Base-by-base conservation (phyloP, 2,329 filamentous ascomycete genomes). In the Cladosporium sp. region DNA sequence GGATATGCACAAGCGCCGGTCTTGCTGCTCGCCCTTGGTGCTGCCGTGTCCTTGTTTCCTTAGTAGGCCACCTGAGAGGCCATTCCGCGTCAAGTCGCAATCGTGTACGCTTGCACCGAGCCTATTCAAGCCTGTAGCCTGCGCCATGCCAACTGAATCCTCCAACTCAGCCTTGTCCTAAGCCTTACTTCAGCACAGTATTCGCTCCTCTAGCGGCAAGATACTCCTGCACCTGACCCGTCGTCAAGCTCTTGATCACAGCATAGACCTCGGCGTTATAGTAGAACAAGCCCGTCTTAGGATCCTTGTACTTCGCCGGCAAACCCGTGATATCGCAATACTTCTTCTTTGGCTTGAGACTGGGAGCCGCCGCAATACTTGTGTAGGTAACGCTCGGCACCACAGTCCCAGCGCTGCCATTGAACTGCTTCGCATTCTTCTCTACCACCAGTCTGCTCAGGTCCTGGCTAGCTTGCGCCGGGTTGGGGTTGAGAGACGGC, bases 281-380 rank as follows among this genome's bases (percentile, higher is more conserved):
- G 70, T 98, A 98, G 55, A 92, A 78, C 69, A 98, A 71, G 56
- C 92, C 80, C 33, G 91, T 95, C 78, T 98, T 98, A 2, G 93
- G 94, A 66, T 98, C 93, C 27, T 88, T 82, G 67, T 98, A 98
- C 5, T 86, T 85, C 25, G 90, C 88, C n/a, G 88, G 82, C 57
- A 98, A 72, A 1, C 93, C 94, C 1, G 93, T 98, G 61, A 98
- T 80, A 69, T 98, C 94, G 74, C 93, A 98, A 70, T 97, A 98
- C 62, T 86, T 87, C 69, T 85, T 90, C 64, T 88, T 81, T 6
- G 82, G 79, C 62, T 82, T 80, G 61, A 97, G 74, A 52, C 87
- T 93, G 33, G 93, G 93, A 3, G 93, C 92, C 41, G 88, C 90
- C 69, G 97, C 93, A 55, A 98, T 94, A 65, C 96, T 97, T 6